These are phyloP conservation scores for Candida ovalis DNA, from an alignment of 805 yeast species.

Conservation along the genomic window DNA sequence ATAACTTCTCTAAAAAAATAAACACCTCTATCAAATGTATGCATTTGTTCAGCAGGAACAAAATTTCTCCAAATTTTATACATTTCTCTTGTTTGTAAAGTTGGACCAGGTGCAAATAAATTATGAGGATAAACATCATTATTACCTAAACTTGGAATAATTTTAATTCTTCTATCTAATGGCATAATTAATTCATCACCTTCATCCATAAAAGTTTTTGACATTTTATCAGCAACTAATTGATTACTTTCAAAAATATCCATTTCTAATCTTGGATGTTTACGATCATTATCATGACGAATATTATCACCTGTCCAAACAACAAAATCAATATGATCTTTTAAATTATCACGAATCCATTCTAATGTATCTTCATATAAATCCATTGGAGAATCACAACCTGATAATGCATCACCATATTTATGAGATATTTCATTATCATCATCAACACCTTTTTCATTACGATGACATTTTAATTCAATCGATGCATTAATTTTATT, in stretches of 20 bases:
- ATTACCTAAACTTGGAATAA: constrained; percentile 77
- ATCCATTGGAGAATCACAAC: constrained; percentile 72
- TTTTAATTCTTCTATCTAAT: constrained; percentile 30
- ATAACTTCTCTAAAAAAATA: constrained; percentile 75
- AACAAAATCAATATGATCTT: constrained; percentile 77
- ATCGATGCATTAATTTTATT: constrained; percentile 51
- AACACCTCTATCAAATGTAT: constrained; percentile 70
- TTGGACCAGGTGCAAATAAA: constrained; percentile 81
- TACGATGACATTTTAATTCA: constrained; percentile 53
- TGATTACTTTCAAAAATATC: constrained; percentile 70
- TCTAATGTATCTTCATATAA: constrained; percentile 58
- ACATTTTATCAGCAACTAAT: constrained; percentile 49
- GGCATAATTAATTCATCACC: constrained; percentile 31
- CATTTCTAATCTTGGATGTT: constrained; percentile 66
- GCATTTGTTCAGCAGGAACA: constrained; percentile 74
- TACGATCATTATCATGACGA: constrained; percentile 78
- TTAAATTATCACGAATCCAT: constrained; percentile 63
- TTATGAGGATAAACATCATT: constrained; percentile 91
- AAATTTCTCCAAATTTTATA: constrained; percentile 69
- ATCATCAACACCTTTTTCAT: constrained; percentile 31
- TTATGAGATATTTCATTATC: constrained; percentile 48
- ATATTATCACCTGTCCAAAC: constrained; percentile 92
- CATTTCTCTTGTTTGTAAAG: constrained; percentile 78
- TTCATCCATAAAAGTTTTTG: constrained; percentile 47
- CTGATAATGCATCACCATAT: constrained; percentile 71